phyloP scores from a whole-genome alignment of 73 alveolate species.

The Paramecium pentaurelia region DNA sequence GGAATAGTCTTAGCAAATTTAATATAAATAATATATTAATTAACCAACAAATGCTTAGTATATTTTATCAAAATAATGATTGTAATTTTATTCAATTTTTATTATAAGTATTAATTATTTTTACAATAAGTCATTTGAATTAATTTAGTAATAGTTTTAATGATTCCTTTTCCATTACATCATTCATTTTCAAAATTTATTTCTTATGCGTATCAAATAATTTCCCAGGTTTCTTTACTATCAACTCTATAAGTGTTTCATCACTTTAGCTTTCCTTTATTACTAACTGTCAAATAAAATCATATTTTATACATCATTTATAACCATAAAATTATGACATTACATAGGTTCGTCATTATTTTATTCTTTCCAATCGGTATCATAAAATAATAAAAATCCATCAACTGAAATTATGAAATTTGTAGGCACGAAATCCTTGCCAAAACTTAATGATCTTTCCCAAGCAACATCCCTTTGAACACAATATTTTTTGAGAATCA shows the following conservation, averaged over 20 bases:
- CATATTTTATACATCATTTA: neutral
- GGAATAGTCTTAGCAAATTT: neutral
- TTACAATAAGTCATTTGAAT: neutral
- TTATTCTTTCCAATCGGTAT: neutral
- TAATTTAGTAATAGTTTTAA: neutral
- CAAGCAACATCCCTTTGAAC: slow-evolving; percentile 36
- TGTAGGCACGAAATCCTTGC: neutral
- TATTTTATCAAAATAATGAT: neutral
- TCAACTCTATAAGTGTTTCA: neutral
- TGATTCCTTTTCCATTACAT: neutral
- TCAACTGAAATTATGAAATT: neutral
- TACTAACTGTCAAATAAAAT: neutral
- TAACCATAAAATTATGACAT: neutral
- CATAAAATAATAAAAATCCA: slow-evolving; percentile 22
- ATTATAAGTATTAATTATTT: neutral
- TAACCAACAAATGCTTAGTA: neutral
- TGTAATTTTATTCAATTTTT: neutral
- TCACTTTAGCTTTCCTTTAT: slow-evolving; percentile 27
- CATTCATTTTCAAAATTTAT: neutral
- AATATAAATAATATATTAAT: neutral
- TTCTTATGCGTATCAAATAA: slow-evolving; percentile 1
- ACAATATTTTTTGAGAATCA: neutral
- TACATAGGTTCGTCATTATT: neutral
- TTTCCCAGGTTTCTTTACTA: neutral
- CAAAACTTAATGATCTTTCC: slow-evolving; percentile 44